A percentile compares a stretch with the other conserved stretches of the same genome.
phyloP scores from a whole-genome alignment of 1,139 yeast genomes.

The Saccharomyces hybrid region DNA sequence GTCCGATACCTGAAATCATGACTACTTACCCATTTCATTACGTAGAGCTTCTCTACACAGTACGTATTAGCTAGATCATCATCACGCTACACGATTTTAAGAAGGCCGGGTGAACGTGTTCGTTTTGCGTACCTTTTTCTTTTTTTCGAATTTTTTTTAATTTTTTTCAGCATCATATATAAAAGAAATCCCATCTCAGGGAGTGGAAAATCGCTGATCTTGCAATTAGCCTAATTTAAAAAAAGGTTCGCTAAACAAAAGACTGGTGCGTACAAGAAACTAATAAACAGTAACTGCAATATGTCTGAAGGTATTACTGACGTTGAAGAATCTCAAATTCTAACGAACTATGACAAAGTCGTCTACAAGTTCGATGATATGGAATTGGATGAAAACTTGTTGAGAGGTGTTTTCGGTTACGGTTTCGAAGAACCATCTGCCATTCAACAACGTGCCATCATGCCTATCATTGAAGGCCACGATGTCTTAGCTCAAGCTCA shows the following conservation, averaged over 20 bases:
- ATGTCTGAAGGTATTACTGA: slow-evolving; percentile 63
- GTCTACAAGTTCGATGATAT: slow-evolving; percentile 85
- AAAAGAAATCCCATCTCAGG: neutral
- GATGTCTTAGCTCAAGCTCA: too few species aligned
- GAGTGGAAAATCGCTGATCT: neutral
- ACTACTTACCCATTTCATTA: neutral
- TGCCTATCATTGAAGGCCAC: too few species aligned
- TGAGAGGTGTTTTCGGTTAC: slow-evolving; percentile 89
- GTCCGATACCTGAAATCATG: neutral
- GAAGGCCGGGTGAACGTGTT: neutral
- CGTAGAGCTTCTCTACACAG: neutral
- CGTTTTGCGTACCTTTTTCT: neutral
- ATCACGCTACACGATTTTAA: neutral
- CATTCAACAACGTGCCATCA: too few species aligned
- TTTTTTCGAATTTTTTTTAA: neutral
- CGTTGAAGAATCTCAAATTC: slow-evolving; percentile 76
- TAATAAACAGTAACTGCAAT: slow-evolving; percentile 14
- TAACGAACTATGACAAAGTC: slow-evolving; percentile 96
- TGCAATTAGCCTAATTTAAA: neutral
- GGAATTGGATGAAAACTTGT: slow-evolving; percentile 69
- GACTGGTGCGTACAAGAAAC: slow-evolving; percentile 20
- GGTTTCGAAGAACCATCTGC: too few species aligned
- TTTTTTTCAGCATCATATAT: neutral
- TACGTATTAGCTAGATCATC: neutral
- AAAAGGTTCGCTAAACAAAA: neutral